These are phyloP conservation scores for Somion occarium DNA, from an alignment of 1,284 basidiomycete species.

Conservation along the genomic window DNA sequence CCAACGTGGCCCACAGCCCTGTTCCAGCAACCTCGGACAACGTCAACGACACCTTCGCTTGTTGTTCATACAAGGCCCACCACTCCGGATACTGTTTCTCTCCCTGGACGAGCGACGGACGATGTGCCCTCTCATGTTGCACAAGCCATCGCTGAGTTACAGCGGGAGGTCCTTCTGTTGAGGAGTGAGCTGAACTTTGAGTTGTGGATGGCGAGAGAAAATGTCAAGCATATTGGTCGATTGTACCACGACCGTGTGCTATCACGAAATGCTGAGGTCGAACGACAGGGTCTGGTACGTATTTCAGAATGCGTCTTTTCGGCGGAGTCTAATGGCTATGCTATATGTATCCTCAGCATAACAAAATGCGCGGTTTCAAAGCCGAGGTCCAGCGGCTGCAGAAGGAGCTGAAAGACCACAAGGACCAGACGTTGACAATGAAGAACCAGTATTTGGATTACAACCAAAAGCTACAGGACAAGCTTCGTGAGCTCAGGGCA, in stretches of 20 bases:
- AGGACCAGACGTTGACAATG: constrained; percentile 54
- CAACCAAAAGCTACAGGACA: constrained; percentile 65
- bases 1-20: constrained; percentile 19
- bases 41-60: constrained; percentile 21
- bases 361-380: constrained; percentile 71
- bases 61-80: constrained; percentile 10
- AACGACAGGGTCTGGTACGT: constrained; percentile 75
- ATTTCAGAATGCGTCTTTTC: not conserved
- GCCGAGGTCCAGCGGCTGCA: constrained; percentile 58
- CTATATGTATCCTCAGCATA: constrained; percentile 45
- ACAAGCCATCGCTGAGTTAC: constrained; percentile 61
- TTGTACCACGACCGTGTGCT: constrained; percentile 70
- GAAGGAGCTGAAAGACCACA: constrained; percentile 57
- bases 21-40: constrained; percentile 15
- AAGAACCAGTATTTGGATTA: constrained; percentile 70
- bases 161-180: constrained; percentile 68
- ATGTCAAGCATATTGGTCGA: constrained; percentile 73
- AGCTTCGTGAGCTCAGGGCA: constrained; percentile 59
- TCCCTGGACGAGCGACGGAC: not conserved
- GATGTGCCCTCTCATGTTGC: constrained; percentile 41
- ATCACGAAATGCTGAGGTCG: constrained; percentile 68
- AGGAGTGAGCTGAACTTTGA: constrained; percentile 80
- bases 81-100: constrained; percentile 7
- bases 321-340: not conserved
- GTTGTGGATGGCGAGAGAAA: constrained; percentile 73